Evolutionary conservation across 306 rosid genomes (phyloP), one percentile per base, ranked within the genome.

Genomic region (Vigna reflexopilosa): DNA sequence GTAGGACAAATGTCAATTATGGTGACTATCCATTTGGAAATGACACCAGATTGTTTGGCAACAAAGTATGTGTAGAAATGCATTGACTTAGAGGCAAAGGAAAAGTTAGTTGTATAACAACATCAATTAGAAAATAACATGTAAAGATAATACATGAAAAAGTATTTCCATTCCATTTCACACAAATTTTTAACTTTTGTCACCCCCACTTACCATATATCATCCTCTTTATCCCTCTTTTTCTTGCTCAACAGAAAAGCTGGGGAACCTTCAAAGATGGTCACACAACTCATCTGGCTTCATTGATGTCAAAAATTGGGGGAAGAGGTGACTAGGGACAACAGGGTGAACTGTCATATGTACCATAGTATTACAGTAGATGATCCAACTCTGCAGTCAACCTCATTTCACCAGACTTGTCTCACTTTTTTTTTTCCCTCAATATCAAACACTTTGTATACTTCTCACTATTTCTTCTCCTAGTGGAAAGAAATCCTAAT

Each of bases 331-430:
- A 75, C 66, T 36, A 72, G 34, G 73, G 38, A 48, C 83, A 79
- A 77, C 19, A 81, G 66, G 85, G 58, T 85, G 73, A 87, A 51
- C 11, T 69, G 59, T 77, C 81, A 73, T 76, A 86, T 87, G 75
- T 77, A 80, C 79, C 83, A 78, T 74, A 83, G 56, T 81, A 80
- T 72, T 73, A 80, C 85, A 84, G 54, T 22, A n/a, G 50, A 73
- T 54, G 73, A 70, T 73, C 63, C 67, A 77, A 74, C 80, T 70
- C 82, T 51, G 62, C 57, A 55, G 44, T 44, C 28, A 61, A 76
- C 67, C 82, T 49, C 77, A 74, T 57, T 82, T 58, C 72, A 81
- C 86, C 74, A 79, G 73, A 68, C 77, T 70, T 86, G 83, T 50
- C 85, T 80, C 86, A 49, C 72, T 62, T 58, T 77, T 16, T 16